Evolutionary conservation across 2,329 filamentous ascomycete genomes (phyloP), one percentile per base, ranked within the genome.

Genomic region (Clathrospora elynae): DNA sequence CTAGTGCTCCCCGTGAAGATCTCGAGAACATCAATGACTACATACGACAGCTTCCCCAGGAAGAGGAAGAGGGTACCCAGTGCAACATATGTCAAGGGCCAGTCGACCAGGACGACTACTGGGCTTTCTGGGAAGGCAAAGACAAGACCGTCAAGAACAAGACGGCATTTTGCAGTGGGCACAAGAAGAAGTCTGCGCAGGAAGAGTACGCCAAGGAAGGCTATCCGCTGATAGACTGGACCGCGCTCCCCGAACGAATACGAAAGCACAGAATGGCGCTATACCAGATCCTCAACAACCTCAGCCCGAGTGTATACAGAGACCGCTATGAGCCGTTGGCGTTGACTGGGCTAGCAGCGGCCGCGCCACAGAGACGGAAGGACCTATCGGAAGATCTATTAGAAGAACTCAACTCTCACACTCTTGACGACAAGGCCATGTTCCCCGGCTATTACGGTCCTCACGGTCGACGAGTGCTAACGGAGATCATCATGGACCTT

Each of bases 361-460:
- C 60, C 8, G 35, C 61, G 0, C 62, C 57, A 7, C 47, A 50
- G 0, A 35, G 34, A 12, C 50, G 57, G 78, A 81, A 46, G 29
- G 56, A 82, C 77, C 35, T 70, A 55, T 19, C 59, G 72, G 13
- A 67, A 63, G 43, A 68, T 57, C n/a, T 67, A 63, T 40, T 51
- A 34, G 37, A 47, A 75, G 41, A 75, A 14, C 51, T 59, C 2
- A 48, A 49, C 5, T 44, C 51, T 0, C 47, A 51, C 10, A 41
- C 55, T 5, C 47, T 62, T 17, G 56, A 63, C 33, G 55, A 57
- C 14, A 35, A 43, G 14, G 22, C 46, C 6, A 46, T 51, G 0
- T 60, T 53, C n/a, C 59, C 61, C 0, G 90, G 90, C 0, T 96
- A 95, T 70, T 96, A 95, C 69, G 90, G 90, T 2, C 80, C 85